phyloP scores from a whole-genome alignment of 179 eudicot species.

The Beta lomatogona region DNA sequence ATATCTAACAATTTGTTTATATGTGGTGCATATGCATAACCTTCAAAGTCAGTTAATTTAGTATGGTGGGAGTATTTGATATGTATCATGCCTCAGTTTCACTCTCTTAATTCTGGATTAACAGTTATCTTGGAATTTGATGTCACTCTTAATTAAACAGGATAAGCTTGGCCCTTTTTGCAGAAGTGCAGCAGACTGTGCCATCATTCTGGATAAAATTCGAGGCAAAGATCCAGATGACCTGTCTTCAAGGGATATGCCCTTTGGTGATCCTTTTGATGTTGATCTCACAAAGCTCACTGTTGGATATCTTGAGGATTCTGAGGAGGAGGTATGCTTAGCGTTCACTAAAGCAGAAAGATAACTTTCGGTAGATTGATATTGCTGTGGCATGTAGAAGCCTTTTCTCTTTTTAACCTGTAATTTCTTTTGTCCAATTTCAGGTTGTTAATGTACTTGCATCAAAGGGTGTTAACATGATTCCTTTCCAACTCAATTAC shows the following conservation, averaged over 20 bases:
- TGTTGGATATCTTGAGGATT: constrained; percentile 89
- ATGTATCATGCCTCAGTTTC: background rate
- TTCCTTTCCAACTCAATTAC: constrained; percentile 82
- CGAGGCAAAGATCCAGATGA: constrained; percentile 88
- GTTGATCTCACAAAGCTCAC: constrained; percentile 75
- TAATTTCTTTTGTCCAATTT: background rate
- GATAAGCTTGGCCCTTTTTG: constrained; percentile 97
- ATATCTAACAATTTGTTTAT: background rate
- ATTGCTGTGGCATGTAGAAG: background rate
- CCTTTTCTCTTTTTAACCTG: background rate
- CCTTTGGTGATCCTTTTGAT: constrained; percentile 66
- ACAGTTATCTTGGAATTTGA: background rate
- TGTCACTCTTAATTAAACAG: constrained; percentile 39
- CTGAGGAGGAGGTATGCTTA: constrained; percentile 73
- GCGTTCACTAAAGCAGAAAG: background rate
- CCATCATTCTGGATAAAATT: constrained; percentile 64
- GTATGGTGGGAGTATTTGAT: background rate
- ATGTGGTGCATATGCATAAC: background rate
- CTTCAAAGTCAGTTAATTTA: background rate
- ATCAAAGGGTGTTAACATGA: constrained; percentile 84
- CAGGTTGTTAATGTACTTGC: constrained; percentile 81
- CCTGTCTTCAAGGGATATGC: constrained; percentile 67
- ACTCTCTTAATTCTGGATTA: background rate
- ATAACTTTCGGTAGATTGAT: background rate
- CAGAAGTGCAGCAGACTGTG: constrained; percentile 84